A percentile compares a stretch with the other conserved stretches of the same genome.
Conservation (phyloP, 2,329 filamentous ascomycete species). For the Pestalotiopsis fici region DNA sequence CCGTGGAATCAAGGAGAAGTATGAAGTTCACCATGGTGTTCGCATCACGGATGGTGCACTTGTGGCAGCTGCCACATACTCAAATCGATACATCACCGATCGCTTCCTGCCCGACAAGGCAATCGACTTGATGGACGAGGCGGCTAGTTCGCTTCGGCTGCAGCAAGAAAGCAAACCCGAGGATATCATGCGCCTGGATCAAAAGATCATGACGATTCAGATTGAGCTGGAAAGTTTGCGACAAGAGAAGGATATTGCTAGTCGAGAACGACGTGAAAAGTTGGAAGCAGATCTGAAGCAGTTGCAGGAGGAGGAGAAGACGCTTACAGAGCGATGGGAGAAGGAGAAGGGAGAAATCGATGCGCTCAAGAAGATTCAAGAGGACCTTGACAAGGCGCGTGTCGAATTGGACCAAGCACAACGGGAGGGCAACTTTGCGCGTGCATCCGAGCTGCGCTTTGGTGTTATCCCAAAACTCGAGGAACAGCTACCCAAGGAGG, state of each 20-base stretch:
- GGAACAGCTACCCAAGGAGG: slow-evolving; percentile 76
- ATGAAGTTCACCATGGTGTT: slow-evolving; percentile 96
- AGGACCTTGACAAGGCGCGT: slow-evolving; percentile 82
- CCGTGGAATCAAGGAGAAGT: slow-evolving; percentile 94
- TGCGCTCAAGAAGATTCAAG: slow-evolving; percentile 81
- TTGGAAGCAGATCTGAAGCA: slow-evolving; percentile 75
- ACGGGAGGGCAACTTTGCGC: slow-evolving; percentile 82
- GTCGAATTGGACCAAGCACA: slow-evolving; percentile 87
- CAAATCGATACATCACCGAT: slow-evolving; percentile 95
- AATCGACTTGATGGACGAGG: slow-evolving; percentile 95
- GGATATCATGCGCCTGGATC: slow-evolving; percentile 65
- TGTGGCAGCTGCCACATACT: slow-evolving; percentile 88
- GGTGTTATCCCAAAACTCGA: slow-evolving; percentile 83
- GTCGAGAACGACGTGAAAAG: slow-evolving; percentile 83
- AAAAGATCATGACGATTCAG: slow-evolving; percentile 13
- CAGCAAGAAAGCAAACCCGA: slow-evolving; percentile 98
- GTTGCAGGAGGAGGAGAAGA: slow-evolving; percentile 75
- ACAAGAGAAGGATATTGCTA: slow-evolving; percentile 90
- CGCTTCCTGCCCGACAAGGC: slow-evolving; percentile 96
- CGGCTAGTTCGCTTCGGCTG: slow-evolving; percentile 82
- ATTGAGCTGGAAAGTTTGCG: slow-evolving; percentile 67
- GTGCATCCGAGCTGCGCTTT: slow-evolving; percentile 89
- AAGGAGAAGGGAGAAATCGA: slow-evolving; percentile 86
- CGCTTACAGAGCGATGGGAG: slow-evolving; percentile 83
- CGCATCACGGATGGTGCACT: slow-evolving; percentile 90